Conservation (phyloP, 2,329 filamentous ascomycete genomes). For the Neonectria ditissima region DNA sequence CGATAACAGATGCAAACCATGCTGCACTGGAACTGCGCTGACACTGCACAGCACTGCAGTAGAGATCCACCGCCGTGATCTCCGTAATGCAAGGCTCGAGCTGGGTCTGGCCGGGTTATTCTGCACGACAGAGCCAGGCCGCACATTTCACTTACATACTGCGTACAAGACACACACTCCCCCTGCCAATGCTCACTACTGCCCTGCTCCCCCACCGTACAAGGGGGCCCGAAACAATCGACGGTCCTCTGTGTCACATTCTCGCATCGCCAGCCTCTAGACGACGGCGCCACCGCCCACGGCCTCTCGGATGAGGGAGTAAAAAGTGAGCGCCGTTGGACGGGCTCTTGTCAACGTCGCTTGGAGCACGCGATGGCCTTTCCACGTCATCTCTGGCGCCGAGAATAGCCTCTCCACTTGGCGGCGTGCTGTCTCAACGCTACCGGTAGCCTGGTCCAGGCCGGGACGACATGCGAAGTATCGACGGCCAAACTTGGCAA, state of each 20-base stretch:
- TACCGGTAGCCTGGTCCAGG: slow-evolving; percentile 21
- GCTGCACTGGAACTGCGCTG: slow-evolving; percentile 28
- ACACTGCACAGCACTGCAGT: slow-evolving; percentile 45
- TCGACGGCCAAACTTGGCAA: slow-evolving; percentile 30
- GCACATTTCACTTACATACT: slow-evolving; percentile 23
- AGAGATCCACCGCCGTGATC: slow-evolving; percentile 37
- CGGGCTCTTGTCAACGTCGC: slow-evolving; percentile 31
- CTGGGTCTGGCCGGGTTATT: slow-evolving; percentile 21
- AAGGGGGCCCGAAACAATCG: slow-evolving; percentile 37
- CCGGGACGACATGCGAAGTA: slow-evolving; percentile 7
- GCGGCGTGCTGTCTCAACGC: slow-evolving; percentile 32
- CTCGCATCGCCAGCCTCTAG: slow-evolving; percentile 28
- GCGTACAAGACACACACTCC: slow-evolving; percentile 11
- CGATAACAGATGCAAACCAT: slow-evolving; percentile 32
- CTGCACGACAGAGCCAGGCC: slow-evolving; percentile 39
- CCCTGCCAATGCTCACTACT: slow-evolving; percentile 19
- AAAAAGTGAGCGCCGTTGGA: slow-evolving; percentile 22
- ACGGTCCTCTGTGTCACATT: slow-evolving; percentile 37
- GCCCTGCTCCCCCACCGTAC: slow-evolving; percentile 29
- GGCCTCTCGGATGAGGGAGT: neutral
- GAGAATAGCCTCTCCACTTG: slow-evolving; percentile 40
- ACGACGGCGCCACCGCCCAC: slow-evolving; percentile 10
- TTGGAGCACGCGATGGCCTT: slow-evolving; percentile 27
- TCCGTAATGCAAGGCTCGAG: slow-evolving; percentile 43
- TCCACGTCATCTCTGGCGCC: slow-evolving; percentile 37